Evolutionary conservation across 768 basidiomycete genomes (phyloP).

Genomic region (Hericium erinaceus): DNA sequence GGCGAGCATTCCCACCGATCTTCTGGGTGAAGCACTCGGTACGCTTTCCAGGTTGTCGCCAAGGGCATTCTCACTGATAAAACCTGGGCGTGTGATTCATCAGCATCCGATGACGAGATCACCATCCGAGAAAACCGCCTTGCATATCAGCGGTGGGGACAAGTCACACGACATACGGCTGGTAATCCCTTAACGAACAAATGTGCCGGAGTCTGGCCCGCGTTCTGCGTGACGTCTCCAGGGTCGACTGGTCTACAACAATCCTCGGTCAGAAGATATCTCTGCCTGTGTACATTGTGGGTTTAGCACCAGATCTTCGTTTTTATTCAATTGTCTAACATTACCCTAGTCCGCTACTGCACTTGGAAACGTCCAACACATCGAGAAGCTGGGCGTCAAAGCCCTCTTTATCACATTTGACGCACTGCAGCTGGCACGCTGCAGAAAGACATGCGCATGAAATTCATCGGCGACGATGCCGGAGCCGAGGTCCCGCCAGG

Average conservation of each 20-base stretch:
- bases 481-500: constrained; percentile 42
- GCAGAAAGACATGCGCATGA: constrained; percentile 97
- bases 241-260: constrained; percentile 77
- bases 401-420: constrained; percentile 96
- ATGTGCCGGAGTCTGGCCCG: constrained; percentile 22
- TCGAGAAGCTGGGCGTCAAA: constrained; percentile 84
- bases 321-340: neutral
- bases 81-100: constrained; percentile 95
- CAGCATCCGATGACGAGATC: constrained; percentile 94
- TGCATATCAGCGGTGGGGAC: constrained; percentile 73
- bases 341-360: constrained; percentile 62
- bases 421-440: constrained; percentile 89
- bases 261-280: constrained; percentile 69
- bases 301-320: constrained; percentile 6
- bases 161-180: neutral
- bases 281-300: constrained; percentile 78
- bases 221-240: constrained; percentile 66
- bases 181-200: no score
- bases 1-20: constrained; percentile 27
- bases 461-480: constrained; percentile 77
- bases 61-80: constrained; percentile 73
- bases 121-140: constrained; percentile 83
- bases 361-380: constrained; percentile 87
- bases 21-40: neutral
- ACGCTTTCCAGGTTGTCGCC: constrained; percentile 57